Conservation (phyloP, 257 asterid species). For the Scutellaria minor region DNA sequence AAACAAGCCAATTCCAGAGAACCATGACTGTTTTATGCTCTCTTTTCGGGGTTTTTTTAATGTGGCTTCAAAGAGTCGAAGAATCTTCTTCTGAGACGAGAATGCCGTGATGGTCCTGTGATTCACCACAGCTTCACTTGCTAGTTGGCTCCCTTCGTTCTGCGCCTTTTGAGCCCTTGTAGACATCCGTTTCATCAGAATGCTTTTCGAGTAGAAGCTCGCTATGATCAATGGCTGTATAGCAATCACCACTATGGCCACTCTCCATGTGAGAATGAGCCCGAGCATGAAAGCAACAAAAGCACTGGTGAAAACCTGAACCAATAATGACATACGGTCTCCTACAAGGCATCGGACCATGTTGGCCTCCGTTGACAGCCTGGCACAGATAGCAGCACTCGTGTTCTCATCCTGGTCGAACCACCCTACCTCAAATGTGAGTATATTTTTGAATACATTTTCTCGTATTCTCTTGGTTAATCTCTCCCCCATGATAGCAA, state of each 20-base stretch:
- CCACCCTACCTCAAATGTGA: conserved; percentile 77
- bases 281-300: conserved; percentile 56
- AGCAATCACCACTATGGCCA: conserved; percentile 71
- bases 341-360: conserved; percentile 66
- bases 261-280: conserved; percentile 64
- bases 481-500: conserved; percentile 70
- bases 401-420: conserved; percentile 67
- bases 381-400: conserved; percentile 63
- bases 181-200: conserved; percentile 66
- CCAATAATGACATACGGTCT: conserved; percentile 62
- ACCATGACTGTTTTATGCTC: conserved; percentile 70
- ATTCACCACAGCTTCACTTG: conserved; percentile 76
- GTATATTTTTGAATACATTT: conserved; percentile 48
- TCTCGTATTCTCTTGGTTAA: conserved; percentile 67
- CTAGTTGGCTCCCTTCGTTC: conserved; percentile 71
- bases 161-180: conserved; percentile 62
- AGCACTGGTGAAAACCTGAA: conserved; percentile 66
- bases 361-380: conserved; percentile 65
- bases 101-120: conserved; percentile 76
- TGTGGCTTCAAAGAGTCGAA: conserved; percentile 52
- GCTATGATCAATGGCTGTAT: conserved; percentile 62
- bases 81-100: conserved; percentile 65
- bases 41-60: conserved; percentile 51
- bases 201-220: conserved; percentile 63
- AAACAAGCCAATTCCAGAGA: conserved; percentile 62